phyloP scores from a whole-genome alignment of 2,329 filamentous ascomycete genomes.

The Diaporthe sp. region DNA sequence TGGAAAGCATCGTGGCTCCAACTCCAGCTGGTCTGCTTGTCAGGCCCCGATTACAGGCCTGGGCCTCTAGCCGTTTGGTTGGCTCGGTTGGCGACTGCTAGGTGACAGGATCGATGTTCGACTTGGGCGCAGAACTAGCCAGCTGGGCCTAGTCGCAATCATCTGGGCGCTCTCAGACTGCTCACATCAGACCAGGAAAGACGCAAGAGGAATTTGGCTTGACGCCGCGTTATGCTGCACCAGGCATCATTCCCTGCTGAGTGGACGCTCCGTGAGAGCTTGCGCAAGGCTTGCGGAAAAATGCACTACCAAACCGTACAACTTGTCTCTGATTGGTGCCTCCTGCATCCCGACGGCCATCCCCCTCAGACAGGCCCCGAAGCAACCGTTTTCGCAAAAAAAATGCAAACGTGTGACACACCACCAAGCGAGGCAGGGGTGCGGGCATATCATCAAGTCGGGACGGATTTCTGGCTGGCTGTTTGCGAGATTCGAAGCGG shows the following conservation, averaged over 20 bases:
- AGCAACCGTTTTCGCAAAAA: conserved; percentile 33
- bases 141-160: conserved; percentile 33
- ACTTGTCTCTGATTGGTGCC: conserved; percentile 40
- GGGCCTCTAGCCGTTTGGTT: conserved; percentile 33
- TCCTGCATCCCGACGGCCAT: conserved; percentile 37
- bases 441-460: conserved; percentile 33
- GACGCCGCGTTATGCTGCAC: conserved; percentile 43
- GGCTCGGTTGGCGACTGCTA: conserved; percentile 33
- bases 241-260: conserved; percentile 41
- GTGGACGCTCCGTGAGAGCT: conserved; percentile 40
- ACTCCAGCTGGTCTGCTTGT: conserved; percentile 38
- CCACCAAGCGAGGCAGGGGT: conserved; percentile 33
- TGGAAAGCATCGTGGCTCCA: conserved; percentile 9
- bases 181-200: conserved; percentile 41
- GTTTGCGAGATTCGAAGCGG: conserved; percentile 37
- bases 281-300: conserved; percentile 40
- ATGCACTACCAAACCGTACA: conserved; percentile 28
- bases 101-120: conserved; percentile 32
- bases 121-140: conserved; percentile 33
- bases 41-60: conserved; percentile 33
- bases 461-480: conserved; percentile 13
- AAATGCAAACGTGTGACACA: conserved; percentile 37
- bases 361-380: conserved; percentile 36
- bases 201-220: conserved; percentile 38
- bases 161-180: conserved; percentile 38